Conservation (phyloP, 345 rosid species). For the Salix caprea region DNA sequence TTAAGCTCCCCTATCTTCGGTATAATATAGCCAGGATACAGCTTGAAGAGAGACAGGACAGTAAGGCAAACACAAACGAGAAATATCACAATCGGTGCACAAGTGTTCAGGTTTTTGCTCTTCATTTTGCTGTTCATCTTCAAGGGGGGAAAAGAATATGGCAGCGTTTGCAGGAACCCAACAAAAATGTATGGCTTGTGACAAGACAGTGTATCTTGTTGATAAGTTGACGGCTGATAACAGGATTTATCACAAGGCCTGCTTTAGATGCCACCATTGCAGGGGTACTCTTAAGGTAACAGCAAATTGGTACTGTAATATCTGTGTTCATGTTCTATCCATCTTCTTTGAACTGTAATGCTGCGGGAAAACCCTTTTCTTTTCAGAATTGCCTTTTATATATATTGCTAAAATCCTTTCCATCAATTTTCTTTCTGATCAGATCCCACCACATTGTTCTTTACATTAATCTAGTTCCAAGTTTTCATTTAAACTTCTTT, state of each 20-base stretch:
- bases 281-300: slow-evolving; percentile 53
- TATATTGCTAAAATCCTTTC: background rate
- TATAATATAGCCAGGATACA: background rate
- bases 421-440: background rate
- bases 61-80: background rate
- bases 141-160: slow-evolving; percentile 7
- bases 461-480: background rate
- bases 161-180: slow-evolving; percentile 45
- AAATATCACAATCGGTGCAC: background rate
- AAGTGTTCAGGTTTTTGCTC: background rate
- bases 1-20: background rate
- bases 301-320: too few relatives aligned
- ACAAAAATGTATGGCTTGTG: slow-evolving; percentile 58
- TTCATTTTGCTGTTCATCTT: background rate
- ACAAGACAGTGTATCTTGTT: slow-evolving; percentile 57
- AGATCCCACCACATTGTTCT: background rate
- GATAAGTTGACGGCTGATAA: slow-evolving; percentile 51
- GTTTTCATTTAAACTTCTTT: background rate
- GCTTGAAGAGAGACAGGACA: too few relatives aligned
- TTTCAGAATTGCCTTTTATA: background rate
- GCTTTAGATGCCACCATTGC: slow-evolving; percentile 71
- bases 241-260: slow-evolving; percentile 50
- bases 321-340: too few relatives aligned
- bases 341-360: background rate
- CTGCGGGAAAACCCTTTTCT: background rate